These are phyloP conservation scores for Geranium brycei DNA, from an alignment of 345 rosid genomes.

Conservation along the genomic window DNA sequence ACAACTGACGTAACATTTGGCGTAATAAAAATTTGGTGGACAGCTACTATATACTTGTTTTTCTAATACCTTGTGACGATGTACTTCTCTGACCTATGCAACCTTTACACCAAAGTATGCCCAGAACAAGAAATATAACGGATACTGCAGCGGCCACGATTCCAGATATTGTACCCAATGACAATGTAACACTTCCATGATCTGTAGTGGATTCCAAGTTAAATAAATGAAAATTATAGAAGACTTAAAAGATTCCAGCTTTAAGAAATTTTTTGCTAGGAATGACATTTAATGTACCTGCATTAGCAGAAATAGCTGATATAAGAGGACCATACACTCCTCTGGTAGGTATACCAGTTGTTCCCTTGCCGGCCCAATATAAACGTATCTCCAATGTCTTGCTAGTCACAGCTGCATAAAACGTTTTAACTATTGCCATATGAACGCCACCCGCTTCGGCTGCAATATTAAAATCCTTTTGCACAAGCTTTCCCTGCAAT, in stretches of 20 bases:
- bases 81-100: neutral
- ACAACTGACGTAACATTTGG: too few species aligned
- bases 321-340: slow-evolving; percentile 20
- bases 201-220: neutral
- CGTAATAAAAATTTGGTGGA: too few species aligned
- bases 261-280: too few species aligned
- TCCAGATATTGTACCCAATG: slow-evolving; percentile 1
- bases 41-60: neutral
- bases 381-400: slow-evolving; percentile 17
- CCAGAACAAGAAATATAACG: slow-evolving; percentile 5
- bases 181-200: neutral
- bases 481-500: slow-evolving; percentile 11
- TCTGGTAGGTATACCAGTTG: neutral
- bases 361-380: slow-evolving; percentile 21
- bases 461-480: slow-evolving; percentile 13
- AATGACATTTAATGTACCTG: neutral
- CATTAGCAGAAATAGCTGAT: slow-evolving; percentile 14
- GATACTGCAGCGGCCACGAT: slow-evolving; percentile 9
- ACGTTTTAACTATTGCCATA: slow-evolving; percentile 1
- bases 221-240: neutral
- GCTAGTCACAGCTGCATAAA: neutral
- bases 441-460: slow-evolving; percentile 16
- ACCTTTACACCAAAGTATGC: slow-evolving; percentile 9
- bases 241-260: neutral
- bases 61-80: neutral